Base-by-base conservation (phyloP, 2,329 filamentous ascomycete species). In the Colletotrichum truncatum region DNA sequence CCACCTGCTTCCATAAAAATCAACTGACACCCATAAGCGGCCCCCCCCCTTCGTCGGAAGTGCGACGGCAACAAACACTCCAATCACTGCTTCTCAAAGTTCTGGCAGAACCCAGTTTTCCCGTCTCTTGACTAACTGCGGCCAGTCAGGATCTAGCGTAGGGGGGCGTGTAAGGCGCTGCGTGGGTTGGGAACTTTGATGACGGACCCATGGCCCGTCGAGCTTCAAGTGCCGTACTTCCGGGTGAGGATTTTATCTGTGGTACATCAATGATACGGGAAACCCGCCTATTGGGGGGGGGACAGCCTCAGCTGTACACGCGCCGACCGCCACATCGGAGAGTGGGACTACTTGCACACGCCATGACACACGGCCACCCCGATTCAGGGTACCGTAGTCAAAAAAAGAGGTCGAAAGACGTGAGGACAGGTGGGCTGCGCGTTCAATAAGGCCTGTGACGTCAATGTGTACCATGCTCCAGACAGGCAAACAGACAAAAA, bases 151-250 rank as follows among this genome's bases (percentile, higher is more conserved):
- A 30, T 46, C 39, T n/a, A 48, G 30, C 36, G 38, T 14, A 21
- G 4, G 54, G 60, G 60, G 18, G 48, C 28, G 61, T 38, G 39
- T 53, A 45, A 49, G 28, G 62, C 48, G 55, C 3, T 36, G 14
- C 32, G 54, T 48, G 54, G 26, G 36, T 14, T 34, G 39, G 36
- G 49, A 65, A 65, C 62, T 56, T 56, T 56, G 56, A 49, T 38
- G 34, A 62, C 26, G 52, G 38, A 45, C 52, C 38, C 38, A 23
- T 49, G 57, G 28, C 41, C 53, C 53, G 53, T 45, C 21, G 28
- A 41, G 48, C 38, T 56, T 34, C 54, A 59, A 58, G 48, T 65
- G 62, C 62, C 62, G 62, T 21, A 62, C 49, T 62, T 55, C 62
- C 62, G 62, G 28, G 38, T 56, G 51, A 52, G 49, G 49, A 23